Conservation (phyloP, 805 yeast genomes). For the Priceomyces carsonii region DNA sequence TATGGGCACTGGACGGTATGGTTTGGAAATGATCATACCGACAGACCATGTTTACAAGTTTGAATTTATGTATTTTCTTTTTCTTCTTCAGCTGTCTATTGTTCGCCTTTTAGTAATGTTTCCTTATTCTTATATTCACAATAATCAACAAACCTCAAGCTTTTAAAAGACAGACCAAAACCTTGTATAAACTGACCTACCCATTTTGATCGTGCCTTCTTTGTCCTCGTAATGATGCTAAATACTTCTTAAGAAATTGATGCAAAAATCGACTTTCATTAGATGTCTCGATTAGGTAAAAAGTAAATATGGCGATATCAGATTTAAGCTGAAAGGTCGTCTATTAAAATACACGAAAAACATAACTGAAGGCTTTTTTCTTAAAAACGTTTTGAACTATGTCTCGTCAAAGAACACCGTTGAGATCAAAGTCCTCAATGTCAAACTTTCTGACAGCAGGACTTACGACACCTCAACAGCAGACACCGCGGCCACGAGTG, state of each 20-base stretch:
- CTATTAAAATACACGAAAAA: slow-evolving; percentile 2
- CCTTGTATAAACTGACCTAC: no score
- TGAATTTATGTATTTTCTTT: neutral
- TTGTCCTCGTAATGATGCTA: no score
- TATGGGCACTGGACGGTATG: slow-evolving; percentile 63
- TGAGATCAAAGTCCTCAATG: slow-evolving; percentile 27
- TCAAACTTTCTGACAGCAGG: slow-evolving; percentile 14
- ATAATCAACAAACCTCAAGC: neutral
- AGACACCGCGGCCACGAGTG: slow-evolving; percentile 16
- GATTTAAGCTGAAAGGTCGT: neutral
- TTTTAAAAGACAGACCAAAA: no score
- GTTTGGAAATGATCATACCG: slow-evolving; percentile 70
- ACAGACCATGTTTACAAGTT: slow-evolving; percentile 44
- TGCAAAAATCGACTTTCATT: slow-evolving; percentile 4
- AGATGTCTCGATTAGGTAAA: slow-evolving; percentile 9
- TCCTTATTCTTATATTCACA: no score
- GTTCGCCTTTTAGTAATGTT: neutral
- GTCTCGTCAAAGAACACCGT: slow-evolving; percentile 25
- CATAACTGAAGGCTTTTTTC: neutral
- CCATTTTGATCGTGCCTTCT: no score
- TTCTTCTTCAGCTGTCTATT: neutral
- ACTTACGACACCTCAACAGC: slow-evolving; percentile 14
- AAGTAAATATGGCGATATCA: slow-evolving; percentile 9
- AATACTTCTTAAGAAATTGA: no score
- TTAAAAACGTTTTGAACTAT: slow-evolving; percentile 5